phyloP scores from a whole-genome alignment of 2,329 filamentous ascomycete genomes.

The Helotiales sp. region DNA sequence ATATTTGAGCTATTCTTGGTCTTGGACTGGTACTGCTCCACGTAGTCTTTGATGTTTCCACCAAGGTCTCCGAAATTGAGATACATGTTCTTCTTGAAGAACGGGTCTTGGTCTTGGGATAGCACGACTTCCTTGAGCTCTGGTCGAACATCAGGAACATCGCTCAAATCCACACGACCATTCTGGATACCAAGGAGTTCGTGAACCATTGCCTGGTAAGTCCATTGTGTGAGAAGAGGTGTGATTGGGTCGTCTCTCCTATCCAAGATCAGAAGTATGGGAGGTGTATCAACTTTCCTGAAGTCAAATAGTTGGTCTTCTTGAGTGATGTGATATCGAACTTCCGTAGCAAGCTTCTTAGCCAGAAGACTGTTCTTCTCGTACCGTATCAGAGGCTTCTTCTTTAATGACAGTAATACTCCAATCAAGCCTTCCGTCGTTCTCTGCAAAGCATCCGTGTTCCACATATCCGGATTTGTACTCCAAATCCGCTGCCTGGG shows the following conservation, averaged over 20 bases:
- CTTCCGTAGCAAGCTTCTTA: conserved; percentile 91
- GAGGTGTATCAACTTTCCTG: conserved; percentile 89
- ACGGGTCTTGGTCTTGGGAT: conserved; percentile 95
- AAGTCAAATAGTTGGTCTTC: conserved; percentile 98
- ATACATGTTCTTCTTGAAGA: conserved; percentile 99
- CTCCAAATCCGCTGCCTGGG: conserved; percentile 83
- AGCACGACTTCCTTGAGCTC: conserved; percentile 94
- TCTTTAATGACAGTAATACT: conserved; percentile 86
- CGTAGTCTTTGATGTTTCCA: conserved; percentile 96
- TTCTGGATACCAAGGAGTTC: conserved; percentile 93
- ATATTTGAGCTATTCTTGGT: conserved; percentile 97
- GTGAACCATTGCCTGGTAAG: conserved; percentile 99
- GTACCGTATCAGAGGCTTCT: conserved; percentile 93
- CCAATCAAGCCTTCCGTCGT: conserved; percentile 87
- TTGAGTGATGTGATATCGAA: conserved; percentile 90
- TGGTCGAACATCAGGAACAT: conserved; percentile 81
- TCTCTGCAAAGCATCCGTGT: conserved; percentile 83
- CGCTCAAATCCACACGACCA: conserved; percentile 86
- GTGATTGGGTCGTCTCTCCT: conserved; percentile 94
- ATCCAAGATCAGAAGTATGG: conserved; percentile 88
- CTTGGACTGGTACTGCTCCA: conserved; percentile 96
- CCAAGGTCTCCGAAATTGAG: conserved; percentile 96
- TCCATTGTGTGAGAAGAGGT: conserved; percentile 95
- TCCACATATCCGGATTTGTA: conserved; percentile 83
- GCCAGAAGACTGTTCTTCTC: conserved; percentile 88